Base-by-base conservation (phyloP, 805 yeast genomes). In the Metschnikowia lochheadii region DNA sequence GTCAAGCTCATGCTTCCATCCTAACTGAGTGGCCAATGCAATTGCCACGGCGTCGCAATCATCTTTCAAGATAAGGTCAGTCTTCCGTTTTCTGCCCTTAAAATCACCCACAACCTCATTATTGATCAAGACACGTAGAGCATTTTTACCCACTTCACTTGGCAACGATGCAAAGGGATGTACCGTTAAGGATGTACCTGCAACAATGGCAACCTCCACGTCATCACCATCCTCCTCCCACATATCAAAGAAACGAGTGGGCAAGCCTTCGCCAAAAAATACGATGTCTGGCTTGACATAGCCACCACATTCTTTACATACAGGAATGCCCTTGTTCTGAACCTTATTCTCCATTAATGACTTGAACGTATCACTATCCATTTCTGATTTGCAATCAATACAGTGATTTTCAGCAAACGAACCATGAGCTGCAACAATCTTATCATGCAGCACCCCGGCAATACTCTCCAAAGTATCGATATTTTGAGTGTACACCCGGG, bases 221-320 rank as follows among this genome's bases (percentile, higher is more conserved):
- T 75, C 72, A 2, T 72, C 78, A 11, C 61, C 63, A 52, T 79
- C 81, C 18, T 72, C 70, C 3, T 85, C 92, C 87, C 94, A 84
- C 11, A 66, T 59, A 2, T 80, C 79, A 65, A 87, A 91, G 60
- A 90, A 88, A 49, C 72, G 69, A 1, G 58, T 60, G 0, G 98
- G 98, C 26, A 92, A 73, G 2, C 84, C 79, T 65, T 92, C 99
- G 3, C 98, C 98, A 69, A 90, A 94, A 61, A 92, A 92, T 1
- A 90, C 96, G 57, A 92, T 94, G 61, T 88, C 92, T 0, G 98
- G 99, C 63, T 92, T 92, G 26, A 94, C 88, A 31, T 82, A 77
- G 0, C 96, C 96, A 3, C 70, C 63, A 61, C 98, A 92, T 15
- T 71, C 61, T 14, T 61, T 55, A 68, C 97, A 92, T 8, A 63